Evolutionary conservation across 768 basidiomycete species (phyloP).

Genomic region (Suillus alpinus): DNA sequence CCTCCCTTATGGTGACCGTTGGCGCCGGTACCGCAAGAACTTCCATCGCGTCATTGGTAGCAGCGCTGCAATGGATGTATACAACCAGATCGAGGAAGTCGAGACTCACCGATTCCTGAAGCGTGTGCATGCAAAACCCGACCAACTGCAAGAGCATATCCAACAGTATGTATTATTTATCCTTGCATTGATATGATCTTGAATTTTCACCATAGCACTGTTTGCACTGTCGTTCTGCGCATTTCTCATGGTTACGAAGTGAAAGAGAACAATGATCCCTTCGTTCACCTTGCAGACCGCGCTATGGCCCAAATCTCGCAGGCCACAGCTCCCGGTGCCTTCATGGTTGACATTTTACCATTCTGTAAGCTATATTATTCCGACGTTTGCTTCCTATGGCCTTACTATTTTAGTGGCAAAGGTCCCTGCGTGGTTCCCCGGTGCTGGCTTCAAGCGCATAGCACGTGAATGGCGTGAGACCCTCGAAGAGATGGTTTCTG

Average conservation of each 20-base stretch:
- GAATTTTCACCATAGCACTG: conserved; percentile 32
- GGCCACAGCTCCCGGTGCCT: conserved; percentile 46
- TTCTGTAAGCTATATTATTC: conserved; percentile 20
- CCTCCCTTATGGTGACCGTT: no score
- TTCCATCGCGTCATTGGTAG: no score
- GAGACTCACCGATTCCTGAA: no score
- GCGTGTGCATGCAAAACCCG: no score
- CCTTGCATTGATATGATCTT: background rate
- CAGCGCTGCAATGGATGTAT: no score
- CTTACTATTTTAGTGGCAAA: no score
- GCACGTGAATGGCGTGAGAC: background rate
- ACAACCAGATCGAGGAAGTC: no score
- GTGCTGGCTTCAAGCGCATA: background rate
- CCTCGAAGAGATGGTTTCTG: background rate
- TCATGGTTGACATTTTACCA: conserved; percentile 52
- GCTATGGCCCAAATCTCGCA: conserved; percentile 50
- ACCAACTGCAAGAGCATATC: no score
- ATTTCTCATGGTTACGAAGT: conserved; percentile 57
- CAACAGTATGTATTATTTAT: no score
- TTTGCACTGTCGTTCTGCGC: conserved; percentile 51
- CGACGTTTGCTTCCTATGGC: no score
- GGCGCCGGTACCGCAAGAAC: no score
- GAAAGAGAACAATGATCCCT: conserved; percentile 47
- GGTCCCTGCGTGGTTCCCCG: background rate
- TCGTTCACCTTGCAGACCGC: conserved; percentile 47